Percentiles rank a stretch among this genome's conserved stretches.
These are phyloP conservation scores for Macrophomina phaseolina DNA, from an alignment of 2,329 filamentous ascomycete genomes.

Conservation along the genomic window DNA sequence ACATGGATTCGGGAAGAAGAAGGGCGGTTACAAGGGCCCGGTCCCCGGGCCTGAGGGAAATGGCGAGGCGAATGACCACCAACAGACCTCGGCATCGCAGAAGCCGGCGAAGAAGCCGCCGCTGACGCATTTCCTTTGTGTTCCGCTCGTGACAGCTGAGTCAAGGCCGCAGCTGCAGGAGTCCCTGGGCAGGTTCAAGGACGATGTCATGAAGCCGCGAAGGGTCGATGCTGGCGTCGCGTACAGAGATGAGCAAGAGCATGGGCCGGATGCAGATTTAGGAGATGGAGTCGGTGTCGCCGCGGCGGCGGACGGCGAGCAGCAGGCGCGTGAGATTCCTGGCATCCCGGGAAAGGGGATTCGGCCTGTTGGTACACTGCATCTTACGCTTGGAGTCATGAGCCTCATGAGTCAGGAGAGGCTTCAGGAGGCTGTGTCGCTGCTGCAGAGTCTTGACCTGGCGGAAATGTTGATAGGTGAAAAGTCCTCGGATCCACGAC, in stretches of 20 bases:
- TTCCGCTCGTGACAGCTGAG: constrained; percentile 69
- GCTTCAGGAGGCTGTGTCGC: constrained; percentile 50
- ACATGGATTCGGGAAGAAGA: constrained; percentile 5
- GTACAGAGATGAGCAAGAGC: constrained; percentile 19
- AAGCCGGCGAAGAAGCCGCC: constrained; percentile 47
- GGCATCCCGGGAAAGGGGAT: constrained; percentile 70
- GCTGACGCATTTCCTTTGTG: constrained; percentile 76
- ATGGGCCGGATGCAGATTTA: background rate
- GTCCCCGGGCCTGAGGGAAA: background rate
- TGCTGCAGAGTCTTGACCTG: constrained; percentile 54
- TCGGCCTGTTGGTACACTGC: constrained; percentile 78
- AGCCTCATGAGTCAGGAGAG: constrained; percentile 62
- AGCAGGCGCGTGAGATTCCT: constrained; percentile 41
- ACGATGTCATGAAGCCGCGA: constrained; percentile 53
- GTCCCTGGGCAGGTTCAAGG: constrained; percentile 66
- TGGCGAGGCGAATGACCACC: background rate
- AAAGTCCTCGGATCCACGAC: constrained; percentile 34
- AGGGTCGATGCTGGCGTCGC: constrained; percentile 20
- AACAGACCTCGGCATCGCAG: background rate
- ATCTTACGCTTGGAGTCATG: constrained; percentile 89
- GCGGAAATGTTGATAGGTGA: constrained; percentile 37
- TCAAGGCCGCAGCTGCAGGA: constrained; percentile 70
- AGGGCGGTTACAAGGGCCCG: constrained; percentile 23
- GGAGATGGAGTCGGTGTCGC: background rate
- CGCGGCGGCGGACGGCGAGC: background rate